phyloP scores from a whole-genome alignment of 495 filamentous ascomycete genomes.

The Delitschia confertaspora region DNA sequence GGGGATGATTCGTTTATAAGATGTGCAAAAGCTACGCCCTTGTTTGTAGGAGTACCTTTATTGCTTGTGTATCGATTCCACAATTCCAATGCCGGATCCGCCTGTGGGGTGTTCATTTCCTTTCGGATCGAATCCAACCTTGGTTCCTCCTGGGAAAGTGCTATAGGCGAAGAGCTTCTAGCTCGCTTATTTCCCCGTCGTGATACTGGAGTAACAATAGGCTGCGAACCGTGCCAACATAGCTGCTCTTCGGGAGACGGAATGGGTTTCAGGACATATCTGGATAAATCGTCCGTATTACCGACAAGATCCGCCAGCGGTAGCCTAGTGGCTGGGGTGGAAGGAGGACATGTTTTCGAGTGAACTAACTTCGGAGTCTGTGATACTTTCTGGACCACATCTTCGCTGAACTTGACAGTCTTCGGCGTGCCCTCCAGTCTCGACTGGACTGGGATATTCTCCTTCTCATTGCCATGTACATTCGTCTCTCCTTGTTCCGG shows the following conservation, averaged over 20 bases:
- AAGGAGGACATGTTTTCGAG: constrained; percentile 35
- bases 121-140: constrained; percentile 43
- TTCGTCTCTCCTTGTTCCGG: constrained; percentile 22
- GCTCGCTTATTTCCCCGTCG: constrained; percentile 57
- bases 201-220: constrained; percentile 41
- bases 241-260: constrained; percentile 63
- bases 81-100: constrained; percentile 76
- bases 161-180: constrained; percentile 71
- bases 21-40: constrained; percentile 28
- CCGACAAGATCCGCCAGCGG: constrained; percentile 75
- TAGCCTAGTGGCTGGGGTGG: constrained; percentile 66
- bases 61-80: constrained; percentile 63
- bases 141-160: constrained; percentile 53
- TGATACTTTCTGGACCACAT: background rate
- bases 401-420: constrained; percentile 1
- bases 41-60: constrained; percentile 22
- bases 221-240: constrained; percentile 52
- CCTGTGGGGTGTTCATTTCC: constrained; percentile 61
- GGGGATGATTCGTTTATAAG: constrained; percentile 35
- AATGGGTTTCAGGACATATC: constrained; percentile 37
- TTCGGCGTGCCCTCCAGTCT: constrained; percentile 9
- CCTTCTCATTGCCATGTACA: constrained; percentile 30
- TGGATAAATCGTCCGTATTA: constrained; percentile 51
- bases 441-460: constrained; percentile 16
- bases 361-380: constrained; percentile 33